Base-by-base conservation (phyloP, 139 green algal species). In the Astrephomene gubernaculifera region DNA sequence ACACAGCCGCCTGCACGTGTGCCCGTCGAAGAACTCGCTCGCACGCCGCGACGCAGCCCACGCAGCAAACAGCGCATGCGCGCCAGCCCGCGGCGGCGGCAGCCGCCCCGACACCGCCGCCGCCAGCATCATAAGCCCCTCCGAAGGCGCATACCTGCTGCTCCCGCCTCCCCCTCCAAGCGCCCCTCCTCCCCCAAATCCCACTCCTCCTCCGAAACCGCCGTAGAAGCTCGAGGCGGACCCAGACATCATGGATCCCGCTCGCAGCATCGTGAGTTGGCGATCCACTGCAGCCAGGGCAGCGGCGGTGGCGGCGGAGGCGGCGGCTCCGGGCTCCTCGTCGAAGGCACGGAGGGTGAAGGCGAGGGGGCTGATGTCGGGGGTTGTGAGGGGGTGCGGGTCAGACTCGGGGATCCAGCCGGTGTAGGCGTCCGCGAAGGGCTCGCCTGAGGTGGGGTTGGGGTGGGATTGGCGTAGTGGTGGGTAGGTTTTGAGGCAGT, bases 381-480 rank as follows among this genome's bases (percentile, higher is more conserved):
- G 78, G 1, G 35, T 43, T 2, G 63, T 21, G 33, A 84, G 78
- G 5, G 78, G 78, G 63, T 75, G 39, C 2, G 21, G 63, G 31
- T n/a, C 24, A 21, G 31, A 52, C 24, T 12, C 31, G 22, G 21
- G 61, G 33, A 84, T 1, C 61, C 61, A 74, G 61, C 61, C 78
- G 4, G 78, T 84, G 61, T 84, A n/a, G 31, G 78, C 31, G 38
- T 63, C 12, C 43, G 36, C 63, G 60, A 65, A 84, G 31, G 78
- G 60, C 60, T 84, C 78, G 22, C 44, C 78, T 84, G 78, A 9
- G 8, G 43, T 4, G 2, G 29, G 0, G 10, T 2, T 24, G 39
- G 21, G 6, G 24, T 35, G 27, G 6, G 27, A 41, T 39, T 10
- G 29, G 27, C 38, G 27, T 2, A 21, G 17, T 12, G 35, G 33